Percentiles rank a stretch among this genome's conserved stretches.
phyloP scores from a whole-genome alignment of 768 basidiomycete genomes.

The Suillus hirtellus region DNA sequence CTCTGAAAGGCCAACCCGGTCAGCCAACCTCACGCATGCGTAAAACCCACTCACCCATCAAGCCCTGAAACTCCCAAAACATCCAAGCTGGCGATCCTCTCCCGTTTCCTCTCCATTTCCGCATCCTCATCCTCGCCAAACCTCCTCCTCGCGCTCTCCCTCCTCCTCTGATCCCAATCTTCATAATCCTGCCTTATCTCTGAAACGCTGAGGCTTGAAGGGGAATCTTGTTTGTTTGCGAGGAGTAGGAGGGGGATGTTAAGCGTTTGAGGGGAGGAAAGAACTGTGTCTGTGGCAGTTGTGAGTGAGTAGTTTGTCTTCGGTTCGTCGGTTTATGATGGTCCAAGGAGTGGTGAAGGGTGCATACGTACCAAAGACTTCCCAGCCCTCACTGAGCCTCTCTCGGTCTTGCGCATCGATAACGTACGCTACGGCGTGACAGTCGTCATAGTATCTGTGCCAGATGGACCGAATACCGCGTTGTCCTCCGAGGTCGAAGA shows the following conservation, averaged over 20 bases:
- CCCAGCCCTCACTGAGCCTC: constrained; percentile 91
- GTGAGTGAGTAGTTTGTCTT: constrained; percentile 10
- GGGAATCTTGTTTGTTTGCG: constrained; percentile 95
- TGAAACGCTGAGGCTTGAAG: constrained; percentile 77
- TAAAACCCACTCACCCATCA: constrained; percentile 65
- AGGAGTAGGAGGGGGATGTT: constrained; percentile 88
- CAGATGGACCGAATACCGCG: constrained; percentile 92
- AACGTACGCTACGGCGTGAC: constrained; percentile 95
- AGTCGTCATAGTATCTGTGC: constrained; percentile 94
- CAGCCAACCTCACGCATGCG: neutral
- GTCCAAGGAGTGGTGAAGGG: constrained; percentile 1
- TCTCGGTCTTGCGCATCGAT: constrained; percentile 92
- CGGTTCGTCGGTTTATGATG: constrained; percentile 14
- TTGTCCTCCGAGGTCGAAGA: constrained; percentile 97
- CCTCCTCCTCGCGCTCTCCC: constrained; percentile 62
- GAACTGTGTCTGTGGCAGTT: constrained; percentile 63
- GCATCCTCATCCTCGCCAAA: constrained; percentile 50
- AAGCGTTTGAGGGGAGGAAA: constrained; percentile 87
- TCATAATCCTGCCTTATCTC: constrained; percentile 91
- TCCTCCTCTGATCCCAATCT: constrained; percentile 78
- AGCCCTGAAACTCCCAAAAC: constrained; percentile 91
- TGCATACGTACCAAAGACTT: constrained; percentile 81
- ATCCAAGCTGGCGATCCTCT: constrained; percentile 73
- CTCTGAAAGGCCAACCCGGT: constrained; percentile 43
- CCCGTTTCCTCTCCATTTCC: constrained; percentile 45